Percentiles rank a stretch among this genome's conserved stretches.
Evolutionary conservation across 2,329 filamentous ascomycete species (phyloP).

Genomic region (Botrytis medusae): DNA sequence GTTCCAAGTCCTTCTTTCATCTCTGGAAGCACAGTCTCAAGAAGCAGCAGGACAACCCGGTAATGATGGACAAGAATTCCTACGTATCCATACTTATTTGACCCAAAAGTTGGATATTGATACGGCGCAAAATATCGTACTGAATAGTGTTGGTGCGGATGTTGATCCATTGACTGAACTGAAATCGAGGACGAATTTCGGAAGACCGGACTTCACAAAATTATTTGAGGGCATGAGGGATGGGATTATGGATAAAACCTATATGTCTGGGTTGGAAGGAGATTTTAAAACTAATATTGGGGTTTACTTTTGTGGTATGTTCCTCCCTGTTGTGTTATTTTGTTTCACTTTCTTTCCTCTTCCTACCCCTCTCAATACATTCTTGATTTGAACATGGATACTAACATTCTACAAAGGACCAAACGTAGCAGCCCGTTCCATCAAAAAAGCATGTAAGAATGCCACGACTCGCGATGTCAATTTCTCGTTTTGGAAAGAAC

Average conservation of each 20-base stretch:
- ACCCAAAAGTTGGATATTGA: constrained; percentile 91
- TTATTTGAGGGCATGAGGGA: constrained; percentile 84
- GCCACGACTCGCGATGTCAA: constrained; percentile 76
- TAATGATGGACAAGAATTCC: constrained; percentile 74
- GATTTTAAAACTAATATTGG: constrained; percentile 81
- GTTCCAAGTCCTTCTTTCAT: constrained; percentile 93
- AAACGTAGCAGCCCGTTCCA: constrained; percentile 66
- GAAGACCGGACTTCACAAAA: constrained; percentile 81
- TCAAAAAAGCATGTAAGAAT: constrained; percentile 75
- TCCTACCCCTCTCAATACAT: constrained; percentile 35
- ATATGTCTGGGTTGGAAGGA: constrained; percentile 78
- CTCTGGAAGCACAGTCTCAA: constrained; percentile 81
- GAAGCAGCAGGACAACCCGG: constrained; percentile 66
- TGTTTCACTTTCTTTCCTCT: too few species aligned
- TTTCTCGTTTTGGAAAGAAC: constrained; percentile 99
- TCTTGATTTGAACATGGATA: background rate
- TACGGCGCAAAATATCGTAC: constrained; percentile 92
- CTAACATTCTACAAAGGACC: constrained; percentile 34
- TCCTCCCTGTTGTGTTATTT: constrained; percentile 31
- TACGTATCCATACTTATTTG: constrained; percentile 97
- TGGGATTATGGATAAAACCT: constrained; percentile 81
- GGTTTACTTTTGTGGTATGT: constrained; percentile 95
- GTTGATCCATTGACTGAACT: constrained; percentile 92
- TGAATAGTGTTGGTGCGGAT: constrained; percentile 88
- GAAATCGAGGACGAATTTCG: constrained; percentile 87